Conservation (phyloP, 1,139 yeast species). For the Arxiozyma telluris region DNA sequence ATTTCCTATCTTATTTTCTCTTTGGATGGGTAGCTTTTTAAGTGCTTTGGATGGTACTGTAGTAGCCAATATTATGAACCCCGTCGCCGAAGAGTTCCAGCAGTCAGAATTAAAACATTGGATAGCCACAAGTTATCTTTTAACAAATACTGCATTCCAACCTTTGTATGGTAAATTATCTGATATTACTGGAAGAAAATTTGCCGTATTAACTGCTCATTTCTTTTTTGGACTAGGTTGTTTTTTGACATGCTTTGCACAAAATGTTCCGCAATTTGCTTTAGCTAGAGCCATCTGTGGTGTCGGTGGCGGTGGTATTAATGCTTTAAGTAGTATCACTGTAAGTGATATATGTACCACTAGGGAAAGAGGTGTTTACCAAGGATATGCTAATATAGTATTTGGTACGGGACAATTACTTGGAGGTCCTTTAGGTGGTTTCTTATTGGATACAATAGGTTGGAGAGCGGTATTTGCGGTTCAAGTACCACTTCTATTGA, state of each 20-base stretch:
- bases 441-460: constrained; percentile 60
- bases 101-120: constrained; percentile 51
- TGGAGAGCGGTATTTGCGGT: constrained; percentile 63
- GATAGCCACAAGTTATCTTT: constrained; percentile 56
- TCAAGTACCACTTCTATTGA: constrained; percentile 56
- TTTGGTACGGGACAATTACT: constrained; percentile 60
- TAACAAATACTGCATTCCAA: constrained; percentile 58
- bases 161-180: constrained; percentile 55
- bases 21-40: constrained; percentile 46
- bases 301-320: constrained; percentile 45
- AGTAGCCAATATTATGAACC: constrained; percentile 54
- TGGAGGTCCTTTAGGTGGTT: constrained; percentile 70
- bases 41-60: constrained; percentile 58
- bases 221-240: constrained; percentile 39
- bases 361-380: constrained; percentile 41
- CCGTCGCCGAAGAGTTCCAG: constrained; percentile 52
- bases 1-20: constrained; percentile 30
- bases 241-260: constrained; percentile 36
- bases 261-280: constrained; percentile 35
- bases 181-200: constrained; percentile 45
- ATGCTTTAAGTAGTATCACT: constrained; percentile 39
- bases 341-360: constrained; percentile 43
- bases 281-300: constrained; percentile 45
- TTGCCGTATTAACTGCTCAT: constrained; percentile 37
- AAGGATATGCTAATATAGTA: constrained; percentile 52